phyloP scores from a whole-genome alignment of 108 stramenopile genomes.

The Cyclotella kingstonii region DNA sequence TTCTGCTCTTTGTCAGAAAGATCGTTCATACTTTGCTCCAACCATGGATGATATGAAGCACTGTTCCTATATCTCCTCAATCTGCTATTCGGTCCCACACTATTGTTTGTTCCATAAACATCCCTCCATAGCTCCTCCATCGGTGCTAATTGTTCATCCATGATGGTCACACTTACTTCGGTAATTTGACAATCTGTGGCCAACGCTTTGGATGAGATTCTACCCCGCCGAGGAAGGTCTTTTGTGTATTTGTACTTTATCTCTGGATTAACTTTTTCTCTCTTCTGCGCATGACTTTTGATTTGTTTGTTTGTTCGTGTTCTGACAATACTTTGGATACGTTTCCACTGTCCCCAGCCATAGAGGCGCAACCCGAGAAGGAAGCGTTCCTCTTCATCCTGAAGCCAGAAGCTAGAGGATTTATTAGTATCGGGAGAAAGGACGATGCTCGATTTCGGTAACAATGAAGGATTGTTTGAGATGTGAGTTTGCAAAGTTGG shows the following conservation, averaged over 20 bases:
- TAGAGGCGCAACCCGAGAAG: constrained; percentile 28
- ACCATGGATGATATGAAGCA: constrained; percentile 12
- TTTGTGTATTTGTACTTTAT: constrained; percentile 29
- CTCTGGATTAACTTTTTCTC: constrained; percentile 31
- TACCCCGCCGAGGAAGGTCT: constrained; percentile 13
- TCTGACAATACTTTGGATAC: constrained; percentile 29
- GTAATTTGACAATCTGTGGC: constrained; percentile 5
- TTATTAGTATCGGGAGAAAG: background rate
- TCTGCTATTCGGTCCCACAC: constrained; percentile 24
- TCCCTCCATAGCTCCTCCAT: constrained; percentile 28
- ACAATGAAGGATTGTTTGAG: background rate
- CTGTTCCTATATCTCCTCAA: constrained; percentile 16
- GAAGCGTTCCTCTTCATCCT: constrained; percentile 40
- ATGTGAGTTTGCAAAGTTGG: background rate
- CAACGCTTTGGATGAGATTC: constrained; percentile 21
- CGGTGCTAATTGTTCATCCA: constrained; percentile 3
- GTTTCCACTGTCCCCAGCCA: constrained; percentile 42
- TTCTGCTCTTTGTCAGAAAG: background rate
- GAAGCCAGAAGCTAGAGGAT: constrained; percentile 33
- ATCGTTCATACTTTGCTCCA: constrained; percentile 4
- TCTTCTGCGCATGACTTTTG: constrained; percentile 35
- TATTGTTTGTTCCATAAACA: constrained; percentile 34
- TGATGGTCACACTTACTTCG: background rate
- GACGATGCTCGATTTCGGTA: too few species aligned
- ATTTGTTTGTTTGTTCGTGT: constrained; percentile 41